phyloP scores from a whole-genome alignment of 1,284 basidiomycete species.

The Malassezia cuniculi region DNA sequence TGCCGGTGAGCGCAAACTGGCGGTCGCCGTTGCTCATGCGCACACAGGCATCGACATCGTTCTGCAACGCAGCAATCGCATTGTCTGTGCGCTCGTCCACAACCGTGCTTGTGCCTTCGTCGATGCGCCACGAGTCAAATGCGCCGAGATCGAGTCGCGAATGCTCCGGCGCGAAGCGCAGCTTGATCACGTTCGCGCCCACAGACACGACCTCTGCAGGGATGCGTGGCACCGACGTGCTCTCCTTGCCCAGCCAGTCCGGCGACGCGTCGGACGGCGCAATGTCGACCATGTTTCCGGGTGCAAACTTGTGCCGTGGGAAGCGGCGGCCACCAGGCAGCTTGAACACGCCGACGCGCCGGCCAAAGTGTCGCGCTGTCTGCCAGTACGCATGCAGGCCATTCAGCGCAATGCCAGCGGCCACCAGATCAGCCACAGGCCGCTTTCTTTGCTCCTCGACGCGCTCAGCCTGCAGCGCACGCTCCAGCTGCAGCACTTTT shows the following conservation, averaged over 20 bases:
- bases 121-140: slow-evolving; percentile 54
- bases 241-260: slow-evolving; percentile 8
- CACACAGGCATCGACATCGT: slow-evolving; percentile 51
- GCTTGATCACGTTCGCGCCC: slow-evolving; percentile 20
- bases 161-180: slow-evolving; percentile 27
- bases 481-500: slow-evolving; percentile 22
- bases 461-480: slow-evolving; percentile 19
- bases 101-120: slow-evolving; percentile 58
- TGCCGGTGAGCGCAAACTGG: slow-evolving; percentile 27
- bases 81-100: slow-evolving; percentile 58
- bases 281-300: slow-evolving; percentile 28
- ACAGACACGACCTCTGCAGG: slow-evolving; percentile 29
- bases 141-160: slow-evolving; percentile 57
- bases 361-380: slow-evolving; percentile 26
- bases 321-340: slow-evolving; percentile 22
- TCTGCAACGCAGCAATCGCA: slow-evolving; percentile 55
- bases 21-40: slow-evolving; percentile 18
- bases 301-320: slow-evolving; percentile 22
- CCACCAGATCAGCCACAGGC: slow-evolving; percentile 21
- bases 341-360: slow-evolving; percentile 32
- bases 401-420: slow-evolving; percentile 28
- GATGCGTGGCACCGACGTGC: slow-evolving; percentile 14
- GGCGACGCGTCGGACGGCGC: slow-evolving; percentile 11
- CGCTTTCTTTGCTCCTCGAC: slow-evolving; percentile 23
- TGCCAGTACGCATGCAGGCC: slow-evolving; percentile 38